Evolutionary conservation across 2,329 filamentous ascomycete species (phyloP).

Genomic region (Claviceps spartinae): DNA sequence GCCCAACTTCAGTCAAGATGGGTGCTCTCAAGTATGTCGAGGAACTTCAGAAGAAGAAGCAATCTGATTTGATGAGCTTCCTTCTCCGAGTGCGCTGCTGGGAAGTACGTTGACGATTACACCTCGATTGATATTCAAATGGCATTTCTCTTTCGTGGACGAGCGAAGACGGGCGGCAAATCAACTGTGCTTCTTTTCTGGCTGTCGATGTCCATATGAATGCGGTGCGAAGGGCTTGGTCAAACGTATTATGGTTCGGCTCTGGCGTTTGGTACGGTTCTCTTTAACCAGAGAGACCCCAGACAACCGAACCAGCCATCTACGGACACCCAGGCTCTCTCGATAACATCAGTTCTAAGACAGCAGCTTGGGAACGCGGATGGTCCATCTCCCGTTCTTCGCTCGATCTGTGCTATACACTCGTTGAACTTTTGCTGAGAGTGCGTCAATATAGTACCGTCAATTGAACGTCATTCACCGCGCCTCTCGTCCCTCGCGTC

Average conservation of each 20-base stretch:
- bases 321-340: neutral
- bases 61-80: conserved; percentile 99
- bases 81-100: conserved; percentile 99
- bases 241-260: neutral
- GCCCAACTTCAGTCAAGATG: conserved; percentile 53
- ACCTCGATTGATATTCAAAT: conserved; percentile 12
- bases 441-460: conserved; percentile 98
- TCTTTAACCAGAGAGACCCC: too few relatives aligned
- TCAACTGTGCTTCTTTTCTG: conserved; percentile 8
- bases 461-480: conserved; percentile 99
- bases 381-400: neutral
- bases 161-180: conserved; percentile 12
- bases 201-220: neutral
- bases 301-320: neutral
- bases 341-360: neutral
- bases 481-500: conserved; percentile 92
- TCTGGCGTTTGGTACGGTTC: too few relatives aligned
- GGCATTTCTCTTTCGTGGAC: conserved; percentile 18
- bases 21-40: conserved; percentile 99
- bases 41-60: conserved; percentile 99
- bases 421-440: conserved; percentile 99
- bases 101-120: conserved; percentile 66
- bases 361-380: neutral
- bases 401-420: conserved; percentile 62
- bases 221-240: neutral